A percentile compares a stretch with the other conserved stretches of the same genome.
These are phyloP conservation scores for Aureobasidium melanogenum DNA, from an alignment of 2,329 filamentous ascomycete genomes.

Conservation along the genomic window DNA sequence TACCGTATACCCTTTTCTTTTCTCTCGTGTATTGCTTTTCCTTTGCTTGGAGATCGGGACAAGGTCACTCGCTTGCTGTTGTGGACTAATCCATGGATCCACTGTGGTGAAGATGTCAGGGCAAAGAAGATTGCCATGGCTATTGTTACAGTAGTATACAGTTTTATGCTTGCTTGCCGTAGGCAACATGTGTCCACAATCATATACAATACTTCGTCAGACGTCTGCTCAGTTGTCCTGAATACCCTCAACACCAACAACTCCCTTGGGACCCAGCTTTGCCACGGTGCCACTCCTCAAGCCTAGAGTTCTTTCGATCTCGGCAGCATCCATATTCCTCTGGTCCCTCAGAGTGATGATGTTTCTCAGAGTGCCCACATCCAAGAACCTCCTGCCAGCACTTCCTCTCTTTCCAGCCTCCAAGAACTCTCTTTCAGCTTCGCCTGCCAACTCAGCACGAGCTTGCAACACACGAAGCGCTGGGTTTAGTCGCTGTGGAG, in stretches of 20 bases:
- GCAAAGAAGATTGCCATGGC: background rate
- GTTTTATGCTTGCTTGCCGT: background rate
- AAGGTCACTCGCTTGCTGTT: background rate
- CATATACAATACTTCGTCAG: background rate
- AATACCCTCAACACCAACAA: conserved; percentile 20
- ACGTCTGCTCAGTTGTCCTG: background rate
- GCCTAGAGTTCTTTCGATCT: conserved; percentile 27
- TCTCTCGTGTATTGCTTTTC: background rate
- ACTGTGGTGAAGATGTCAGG: background rate
- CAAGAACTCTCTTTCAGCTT: conserved; percentile 46
- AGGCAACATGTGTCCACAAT: background rate
- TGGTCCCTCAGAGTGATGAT: conserved; percentile 25
- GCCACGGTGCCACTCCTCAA: conserved; percentile 27
- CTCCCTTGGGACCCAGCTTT: conserved; percentile 23
- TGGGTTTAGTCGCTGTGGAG: conserved; percentile 38
- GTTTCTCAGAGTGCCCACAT: conserved; percentile 33
- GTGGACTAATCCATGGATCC: background rate
- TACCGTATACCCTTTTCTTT: background rate
- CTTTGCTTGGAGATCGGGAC: background rate
- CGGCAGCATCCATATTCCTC: conserved; percentile 18
- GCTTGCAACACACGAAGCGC: conserved; percentile 46
- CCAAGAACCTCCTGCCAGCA: conserved; percentile 35
- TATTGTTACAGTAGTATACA: conserved; percentile 8
- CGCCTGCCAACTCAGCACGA: conserved; percentile 40
- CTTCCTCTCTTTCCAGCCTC: conserved; percentile 33